Conservation (phyloP, 2,329 filamentous ascomycete genomes). For the Calonectria multiphialidica region DNA sequence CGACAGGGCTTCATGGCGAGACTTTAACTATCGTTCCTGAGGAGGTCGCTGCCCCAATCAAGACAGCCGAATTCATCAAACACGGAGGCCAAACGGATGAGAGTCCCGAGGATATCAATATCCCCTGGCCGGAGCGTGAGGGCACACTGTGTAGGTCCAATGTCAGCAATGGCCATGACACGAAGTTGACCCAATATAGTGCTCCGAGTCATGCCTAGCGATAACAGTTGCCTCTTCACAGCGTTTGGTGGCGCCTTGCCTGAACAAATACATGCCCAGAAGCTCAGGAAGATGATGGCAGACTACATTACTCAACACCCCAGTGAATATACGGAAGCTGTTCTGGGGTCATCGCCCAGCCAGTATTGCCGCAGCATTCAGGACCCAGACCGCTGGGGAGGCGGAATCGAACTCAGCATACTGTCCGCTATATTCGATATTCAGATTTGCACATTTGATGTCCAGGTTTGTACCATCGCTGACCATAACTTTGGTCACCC, state of each 20-base stretch:
- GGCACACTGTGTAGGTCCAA: conserved; percentile 61
- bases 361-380: conserved; percentile 88
- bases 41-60: conserved; percentile 42
- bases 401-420: conserved; percentile 89
- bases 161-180: neutral
- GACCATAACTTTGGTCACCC: neutral
- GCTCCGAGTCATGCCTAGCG: conserved; percentile 94
- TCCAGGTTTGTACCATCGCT: conserved; percentile 61
- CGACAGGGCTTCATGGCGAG: conserved; percentile 62
- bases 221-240: conserved; percentile 95
- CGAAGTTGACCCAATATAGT: conserved; percentile 60
- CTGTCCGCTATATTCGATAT: conserved; percentile 87
- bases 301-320: conserved; percentile 81
- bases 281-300: conserved; percentile 82
- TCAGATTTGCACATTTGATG: conserved; percentile 88
- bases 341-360: conserved; percentile 79
- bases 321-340: conserved; percentile 78
- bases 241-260: conserved; percentile 87
- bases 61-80: conserved; percentile 17
- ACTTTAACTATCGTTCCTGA: conserved; percentile 62
- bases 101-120: conserved; percentile 49
- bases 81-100: conserved; percentile 19
- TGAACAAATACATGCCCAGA: conserved; percentile 57
- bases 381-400: conserved; percentile 87
- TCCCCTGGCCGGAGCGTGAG: conserved; percentile 62